A percentile compares a stretch with the other conserved stretches of the same genome.
Evolutionary conservation across 2,329 filamentous ascomycete species (phyloP).

Genomic region (Epicoccum sorghinum): DNA sequence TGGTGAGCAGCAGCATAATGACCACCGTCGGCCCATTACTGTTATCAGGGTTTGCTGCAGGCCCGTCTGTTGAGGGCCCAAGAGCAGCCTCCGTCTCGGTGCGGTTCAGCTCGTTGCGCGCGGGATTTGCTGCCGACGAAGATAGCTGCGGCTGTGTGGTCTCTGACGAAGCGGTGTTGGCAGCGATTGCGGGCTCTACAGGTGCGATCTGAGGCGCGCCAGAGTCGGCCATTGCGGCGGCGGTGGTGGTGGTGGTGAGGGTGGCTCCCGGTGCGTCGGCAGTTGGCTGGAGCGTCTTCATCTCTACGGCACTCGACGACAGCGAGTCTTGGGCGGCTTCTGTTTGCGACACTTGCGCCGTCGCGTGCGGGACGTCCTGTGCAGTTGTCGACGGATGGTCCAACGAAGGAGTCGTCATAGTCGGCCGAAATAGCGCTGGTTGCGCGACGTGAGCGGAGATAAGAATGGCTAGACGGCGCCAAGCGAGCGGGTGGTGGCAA

Average conservation of each 20-base stretch:
- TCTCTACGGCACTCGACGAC: slow-evolving; percentile 42
- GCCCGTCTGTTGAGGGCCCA: slow-evolving; percentile 54
- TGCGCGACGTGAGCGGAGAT: slow-evolving; percentile 27
- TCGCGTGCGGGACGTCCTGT: slow-evolving; percentile 32
- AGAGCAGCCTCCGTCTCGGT: slow-evolving; percentile 52
- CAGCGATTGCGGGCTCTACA: slow-evolving; percentile 8
- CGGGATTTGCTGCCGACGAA: slow-evolving; percentile 27
- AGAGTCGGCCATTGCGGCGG: slow-evolving; percentile 20
- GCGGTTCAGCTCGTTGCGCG: slow-evolving; percentile 42
- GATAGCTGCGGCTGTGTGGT: slow-evolving; percentile 19
- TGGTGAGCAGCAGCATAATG: slow-evolving; percentile 84
- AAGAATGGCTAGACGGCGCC: slow-evolving; percentile 21
- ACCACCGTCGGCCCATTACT: slow-evolving; percentile 59
- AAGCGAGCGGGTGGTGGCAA: slow-evolving; percentile 23
- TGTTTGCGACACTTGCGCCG: slow-evolving; percentile 27
- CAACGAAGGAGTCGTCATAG: slow-evolving; percentile 41
- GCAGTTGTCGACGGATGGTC: slow-evolving; percentile 35
- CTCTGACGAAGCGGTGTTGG: slow-evolving; percentile 20
- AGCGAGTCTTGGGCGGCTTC: slow-evolving; percentile 29
- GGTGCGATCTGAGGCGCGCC: slow-evolving; percentile 23
- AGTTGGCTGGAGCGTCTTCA: slow-evolving; percentile 39
- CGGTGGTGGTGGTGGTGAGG: slow-evolving; percentile 20
- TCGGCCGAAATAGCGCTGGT: slow-evolving; percentile 25
- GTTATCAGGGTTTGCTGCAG: slow-evolving; percentile 47
- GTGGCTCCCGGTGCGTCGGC: slow-evolving; percentile 22